Evolutionary conservation across 2,329 filamentous ascomycete species (phyloP), one percentile per base, ranked within the genome.

Genomic region (Bipolaris gigantea): DNA sequence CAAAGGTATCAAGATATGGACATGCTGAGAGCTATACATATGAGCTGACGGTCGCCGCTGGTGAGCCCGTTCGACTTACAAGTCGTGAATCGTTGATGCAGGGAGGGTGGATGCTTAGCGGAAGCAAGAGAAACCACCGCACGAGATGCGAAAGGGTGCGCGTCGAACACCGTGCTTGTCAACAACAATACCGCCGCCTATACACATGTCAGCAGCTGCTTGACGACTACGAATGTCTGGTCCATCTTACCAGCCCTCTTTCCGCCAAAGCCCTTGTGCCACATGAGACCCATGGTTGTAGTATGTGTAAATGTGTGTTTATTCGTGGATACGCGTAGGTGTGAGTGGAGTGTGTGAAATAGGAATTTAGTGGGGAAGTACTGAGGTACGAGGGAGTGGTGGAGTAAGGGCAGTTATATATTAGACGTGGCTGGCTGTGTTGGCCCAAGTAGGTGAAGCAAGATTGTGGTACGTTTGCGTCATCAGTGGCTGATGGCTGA

Each of bases 81-180:
- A 18, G 44, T 70, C 68, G 55, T 71, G 56, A 62, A 41, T 52
- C 65, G 62, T 69, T 45, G 59, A 66, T 44, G 63, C 48, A 42
- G 40, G 36, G 35, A 13, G 42, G 38, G 40, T 35, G 21, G 21
- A 16, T 43, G 46, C 81, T 72, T 67, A 82, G 54, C 77, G 74
- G 72, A 82, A 83, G 70, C 81, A 84, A 67, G 76, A 81, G 63
- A 83, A 77, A 38, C 76, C 75, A 40, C 81, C 80, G 57, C 76
- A 71, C 32, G 76, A 76, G 64, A 83, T 75, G 35, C 80, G 73
- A 67, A 81, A 83, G 5, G 81, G 79, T 23, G 80, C 79, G 48
- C 79, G 74, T 35, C 77, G 76, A 1, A 78, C 72, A 47, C 82
- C 82, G 62, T 83, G 76, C 61, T 77, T 78, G 71, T 83, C 80